These are phyloP conservation scores for Blastobotrys terrestris DNA, from an alignment of 805 yeast species.

Conservation along the genomic window DNA sequence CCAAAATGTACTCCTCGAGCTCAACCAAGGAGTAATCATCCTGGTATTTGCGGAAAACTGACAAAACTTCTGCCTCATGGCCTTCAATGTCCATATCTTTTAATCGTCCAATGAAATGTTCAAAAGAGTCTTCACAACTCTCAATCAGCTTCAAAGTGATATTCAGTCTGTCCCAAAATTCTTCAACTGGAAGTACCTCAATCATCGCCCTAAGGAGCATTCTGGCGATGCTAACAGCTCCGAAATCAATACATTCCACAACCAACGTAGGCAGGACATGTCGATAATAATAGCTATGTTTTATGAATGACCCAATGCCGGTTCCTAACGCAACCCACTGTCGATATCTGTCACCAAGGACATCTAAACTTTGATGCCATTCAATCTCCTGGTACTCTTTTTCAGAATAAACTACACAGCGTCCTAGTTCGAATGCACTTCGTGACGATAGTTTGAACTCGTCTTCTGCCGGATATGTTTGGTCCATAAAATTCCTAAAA, in stretches of 20 bases:
- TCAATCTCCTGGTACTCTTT: background rate
- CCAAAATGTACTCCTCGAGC: background rate
- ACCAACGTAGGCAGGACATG: background rate
- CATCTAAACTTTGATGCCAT: constrained; percentile 2
- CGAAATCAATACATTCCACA: background rate
- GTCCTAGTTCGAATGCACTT: constrained; percentile 5
- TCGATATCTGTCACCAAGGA: background rate
- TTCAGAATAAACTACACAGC: constrained; percentile 4
- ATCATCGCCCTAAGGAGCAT: background rate
- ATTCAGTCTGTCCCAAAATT: background rate
- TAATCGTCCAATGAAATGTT: background rate
- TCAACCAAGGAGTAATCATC: background rate
- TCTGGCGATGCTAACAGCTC: background rate
- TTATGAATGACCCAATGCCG: background rate
- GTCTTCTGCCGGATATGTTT: background rate
- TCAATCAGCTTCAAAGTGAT: background rate
- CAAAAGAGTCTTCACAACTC: background rate
- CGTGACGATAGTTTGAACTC: background rate
- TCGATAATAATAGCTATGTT: background rate
- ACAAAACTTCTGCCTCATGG: background rate
- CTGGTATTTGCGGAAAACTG: background rate
- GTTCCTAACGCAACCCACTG: constrained; percentile 1
- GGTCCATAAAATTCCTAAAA: background rate
- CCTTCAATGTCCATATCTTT: background rate
- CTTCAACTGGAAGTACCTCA: background rate